A percentile compares a stretch with the other conserved stretches of the same genome.
Evolutionary conservation across 2,329 filamentous ascomycete genomes (phyloP).

Genomic region (Fusarium nelsonii): DNA sequence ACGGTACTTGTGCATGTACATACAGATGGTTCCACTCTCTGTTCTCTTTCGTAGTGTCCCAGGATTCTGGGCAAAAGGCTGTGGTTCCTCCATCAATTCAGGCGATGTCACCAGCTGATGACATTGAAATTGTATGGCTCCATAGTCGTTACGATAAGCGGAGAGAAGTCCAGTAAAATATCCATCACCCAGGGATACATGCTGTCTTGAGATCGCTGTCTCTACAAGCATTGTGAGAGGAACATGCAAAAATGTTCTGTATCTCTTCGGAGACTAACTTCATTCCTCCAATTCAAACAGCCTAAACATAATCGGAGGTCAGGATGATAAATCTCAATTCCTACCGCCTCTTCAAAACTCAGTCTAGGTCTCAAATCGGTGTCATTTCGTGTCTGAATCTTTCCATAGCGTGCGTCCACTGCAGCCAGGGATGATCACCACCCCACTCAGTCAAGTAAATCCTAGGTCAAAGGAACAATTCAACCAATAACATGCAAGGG

Average conservation of each 20-base stretch:
- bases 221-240: not conserved
- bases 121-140: slow-evolving; percentile 1
- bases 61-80: slow-evolving; percentile 1
- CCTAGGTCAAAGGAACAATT: slow-evolving; percentile 20
- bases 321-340: slow-evolving; percentile 24
- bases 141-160: slow-evolving; percentile 2
- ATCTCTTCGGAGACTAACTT: slow-evolving; percentile 10
- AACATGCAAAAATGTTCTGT: not conserved
- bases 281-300: slow-evolving; percentile 21
- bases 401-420: slow-evolving; percentile 16
- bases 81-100: not conserved
- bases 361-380: slow-evolving; percentile 9
- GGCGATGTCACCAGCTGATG: slow-evolving; percentile 15
- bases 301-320: slow-evolving; percentile 1
- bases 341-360: slow-evolving; percentile 16
- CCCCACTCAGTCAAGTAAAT: slow-evolving; percentile 20
- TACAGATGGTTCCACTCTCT: slow-evolving; percentile 18
- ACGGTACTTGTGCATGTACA: slow-evolving; percentile 7
- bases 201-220: slow-evolving; percentile 2
- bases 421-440: slow-evolving; percentile 17
- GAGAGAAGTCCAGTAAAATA: not conserved
- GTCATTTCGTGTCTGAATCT: slow-evolving; percentile 3
- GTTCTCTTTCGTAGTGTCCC: not conserved
- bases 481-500: slow-evolving; percentile 32
- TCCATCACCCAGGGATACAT: slow-evolving; percentile 13